Percentiles rank a stretch among this genome's conserved stretches.
These are phyloP conservation scores for Stephania yunnanensis DNA, from an alignment of 164 flowering plant genomes.

Conservation along the genomic window DNA sequence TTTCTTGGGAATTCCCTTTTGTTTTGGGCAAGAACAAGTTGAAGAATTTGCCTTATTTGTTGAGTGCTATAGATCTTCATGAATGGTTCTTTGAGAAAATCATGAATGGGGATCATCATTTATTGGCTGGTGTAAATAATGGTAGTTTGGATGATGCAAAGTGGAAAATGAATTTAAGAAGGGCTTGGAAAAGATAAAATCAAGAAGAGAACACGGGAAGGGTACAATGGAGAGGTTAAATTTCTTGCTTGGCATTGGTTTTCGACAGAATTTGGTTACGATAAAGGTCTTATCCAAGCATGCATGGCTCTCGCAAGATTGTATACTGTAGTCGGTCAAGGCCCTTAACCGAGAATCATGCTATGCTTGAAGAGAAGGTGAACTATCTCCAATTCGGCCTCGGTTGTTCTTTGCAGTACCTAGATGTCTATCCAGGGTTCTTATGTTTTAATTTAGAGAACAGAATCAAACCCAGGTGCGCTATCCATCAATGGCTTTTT, in stretches of 20 bases:
- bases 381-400: constrained; percentile 39
- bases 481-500: constrained; percentile 48
- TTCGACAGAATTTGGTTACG: constrained; percentile 51
- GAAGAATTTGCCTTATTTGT: constrained; percentile 47
- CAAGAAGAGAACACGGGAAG: constrained; percentile 13
- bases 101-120: constrained; percentile 32
- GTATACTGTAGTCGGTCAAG: constrained; percentile 31
- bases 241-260: constrained; percentile 57
- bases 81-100: constrained; percentile 50
- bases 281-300: constrained; percentile 28
- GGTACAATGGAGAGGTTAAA: constrained; percentile 40
- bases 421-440: constrained; percentile 47
- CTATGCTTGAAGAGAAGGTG: constrained; percentile 35
- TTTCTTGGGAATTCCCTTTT: constrained; percentile 34
- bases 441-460: constrained; percentile 53
- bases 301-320: constrained; percentile 50
- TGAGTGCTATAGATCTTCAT: constrained; percentile 53
- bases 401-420: constrained; percentile 35
- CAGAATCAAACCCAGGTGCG: constrained; percentile 53
- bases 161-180: constrained; percentile 27
- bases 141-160: constrained; percentile 27
- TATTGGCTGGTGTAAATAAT: constrained; percentile 31
- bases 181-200: constrained; percentile 28
- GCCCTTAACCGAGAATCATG: constrained; percentile 49
- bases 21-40: constrained; percentile 54